Conservation (phyloP, 2,329 filamentous ascomycete genomes). For the Falciphora oryzae region DNA sequence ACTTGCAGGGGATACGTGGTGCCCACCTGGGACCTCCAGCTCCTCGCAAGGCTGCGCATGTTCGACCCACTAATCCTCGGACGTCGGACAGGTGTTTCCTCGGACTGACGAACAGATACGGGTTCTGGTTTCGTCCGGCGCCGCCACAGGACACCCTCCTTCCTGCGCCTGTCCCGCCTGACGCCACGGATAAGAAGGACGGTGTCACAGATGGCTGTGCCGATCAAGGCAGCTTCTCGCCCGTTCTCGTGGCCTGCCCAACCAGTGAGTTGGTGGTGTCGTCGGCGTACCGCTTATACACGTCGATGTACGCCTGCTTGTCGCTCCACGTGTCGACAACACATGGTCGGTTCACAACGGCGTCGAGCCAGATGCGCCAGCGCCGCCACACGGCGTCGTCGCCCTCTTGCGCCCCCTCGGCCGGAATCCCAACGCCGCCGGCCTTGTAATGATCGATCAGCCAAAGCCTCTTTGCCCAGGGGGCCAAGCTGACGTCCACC, state of each 20-base stretch:
- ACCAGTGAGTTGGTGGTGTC: constrained; percentile 57
- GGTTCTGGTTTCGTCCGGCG: background rate
- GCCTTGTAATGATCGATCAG: constrained; percentile 70
- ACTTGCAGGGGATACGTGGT: background rate
- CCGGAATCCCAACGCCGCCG: constrained; percentile 42
- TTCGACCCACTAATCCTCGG: too few species aligned
- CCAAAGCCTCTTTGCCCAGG: constrained; percentile 68
- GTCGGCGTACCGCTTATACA: constrained; percentile 63
- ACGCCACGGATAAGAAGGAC: background rate
- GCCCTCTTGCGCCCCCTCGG: constrained; percentile 15
- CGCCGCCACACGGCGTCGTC: constrained; percentile 49
- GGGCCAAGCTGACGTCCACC: constrained; percentile 65
- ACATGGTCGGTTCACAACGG: constrained; percentile 53
- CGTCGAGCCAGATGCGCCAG: constrained; percentile 60
- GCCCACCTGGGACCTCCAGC: too few species aligned
- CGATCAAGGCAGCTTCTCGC: constrained; percentile 53
- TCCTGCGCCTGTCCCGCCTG: background rate
- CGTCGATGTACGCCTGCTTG: constrained; percentile 58
- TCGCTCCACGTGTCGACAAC: constrained; percentile 64
- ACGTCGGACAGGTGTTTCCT: background rate
- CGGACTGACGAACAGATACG: background rate
- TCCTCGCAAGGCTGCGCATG: too few species aligned
- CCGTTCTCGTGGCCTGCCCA: constrained; percentile 56
- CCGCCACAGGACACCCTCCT: background rate
- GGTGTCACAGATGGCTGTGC: background rate